These are phyloP conservation scores for Microbotryomycetes sp. DNA, from an alignment of 1,284 basidiomycete genomes.

Conservation along the genomic window DNA sequence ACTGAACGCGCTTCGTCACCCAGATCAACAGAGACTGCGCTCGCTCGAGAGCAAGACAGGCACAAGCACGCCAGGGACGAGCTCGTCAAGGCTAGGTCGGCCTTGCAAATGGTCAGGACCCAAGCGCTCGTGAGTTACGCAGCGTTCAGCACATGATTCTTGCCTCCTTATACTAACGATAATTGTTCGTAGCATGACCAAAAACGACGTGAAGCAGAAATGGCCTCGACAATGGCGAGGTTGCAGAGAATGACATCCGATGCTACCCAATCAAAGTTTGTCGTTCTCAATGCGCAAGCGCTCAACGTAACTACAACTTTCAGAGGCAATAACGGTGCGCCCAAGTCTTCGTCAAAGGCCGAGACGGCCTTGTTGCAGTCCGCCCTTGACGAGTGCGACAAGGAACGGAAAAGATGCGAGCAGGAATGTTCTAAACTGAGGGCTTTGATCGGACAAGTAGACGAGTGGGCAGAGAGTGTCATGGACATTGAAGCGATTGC, in stretches of 20 bases:
- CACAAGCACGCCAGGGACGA: conserved; percentile 15
- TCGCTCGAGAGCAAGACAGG: conserved; percentile 12
- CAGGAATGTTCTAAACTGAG: conserved; percentile 11
- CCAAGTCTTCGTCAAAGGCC: neutral
- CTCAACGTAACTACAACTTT: neutral
- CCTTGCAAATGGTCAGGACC: conserved; percentile 24
- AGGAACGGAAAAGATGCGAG: neutral
- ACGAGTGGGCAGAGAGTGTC: conserved; percentile 18
- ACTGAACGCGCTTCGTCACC: neutral
- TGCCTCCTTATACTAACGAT: neutral
- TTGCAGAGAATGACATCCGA: conserved; percentile 20
- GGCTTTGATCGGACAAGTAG: conserved; percentile 21
- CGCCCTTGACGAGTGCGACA: conserved; percentile 7
- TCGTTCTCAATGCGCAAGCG: conserved; percentile 1
- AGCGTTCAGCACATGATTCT: neutral
- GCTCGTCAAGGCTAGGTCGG: conserved; percentile 14
- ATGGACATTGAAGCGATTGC: neutral
- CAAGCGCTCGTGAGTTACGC: conserved; percentile 13
- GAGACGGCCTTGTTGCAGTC: conserved; percentile 17
- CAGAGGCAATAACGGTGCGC: neutral
- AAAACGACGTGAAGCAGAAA: conserved; percentile 26
- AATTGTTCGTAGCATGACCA: conserved; percentile 16
- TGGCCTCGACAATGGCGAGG: conserved; percentile 6
- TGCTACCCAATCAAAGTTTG: conserved; percentile 1
- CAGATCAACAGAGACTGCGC: conserved; percentile 9